A percentile compares a stretch with the other conserved stretches of the same genome.
phyloP scores from a whole-genome alignment of 305 asterid species.

The Fraxinus greggii region DNA sequence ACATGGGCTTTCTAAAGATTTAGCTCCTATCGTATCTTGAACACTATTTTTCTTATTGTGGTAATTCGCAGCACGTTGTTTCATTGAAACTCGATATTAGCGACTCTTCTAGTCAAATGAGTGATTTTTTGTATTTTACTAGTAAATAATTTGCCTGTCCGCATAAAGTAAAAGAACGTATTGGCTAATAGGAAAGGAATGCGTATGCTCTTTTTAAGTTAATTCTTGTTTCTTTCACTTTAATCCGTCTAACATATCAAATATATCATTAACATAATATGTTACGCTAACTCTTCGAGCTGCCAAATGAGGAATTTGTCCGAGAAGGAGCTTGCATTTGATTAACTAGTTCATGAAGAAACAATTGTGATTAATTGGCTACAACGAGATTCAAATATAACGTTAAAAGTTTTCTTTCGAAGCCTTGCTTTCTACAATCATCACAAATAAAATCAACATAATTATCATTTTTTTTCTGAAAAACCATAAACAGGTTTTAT shows the following conservation, averaged over 20 bases:
- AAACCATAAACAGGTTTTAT: not conserved
- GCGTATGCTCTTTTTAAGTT: not conserved
- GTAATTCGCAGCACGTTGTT: not conserved
- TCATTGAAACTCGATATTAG: not conserved
- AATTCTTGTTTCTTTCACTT: not conserved
- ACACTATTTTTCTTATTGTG: not conserved
- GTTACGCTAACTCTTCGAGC: not conserved
- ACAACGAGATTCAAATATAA: not conserved
- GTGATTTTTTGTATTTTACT: not conserved
- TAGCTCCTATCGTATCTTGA: not conserved
- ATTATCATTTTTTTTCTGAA: not conserved
- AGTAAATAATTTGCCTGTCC: not conserved
- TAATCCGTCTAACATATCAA: not conserved
- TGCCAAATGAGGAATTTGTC: not conserved
- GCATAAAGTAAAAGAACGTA: not conserved
- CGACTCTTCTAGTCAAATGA: not conserved
- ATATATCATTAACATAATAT: no score
- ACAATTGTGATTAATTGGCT: not conserved
- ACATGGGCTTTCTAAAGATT: not conserved
- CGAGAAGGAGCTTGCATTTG: not conserved
- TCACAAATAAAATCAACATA: not conserved
- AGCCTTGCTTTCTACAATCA: not conserved
- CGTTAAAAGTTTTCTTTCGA: not conserved
- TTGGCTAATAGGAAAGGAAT: not conserved
- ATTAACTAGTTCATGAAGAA: not conserved